Percentiles rank a stretch among this genome's conserved stretches.
Conservation (phyloP, 2,329 filamentous ascomycete species). For the Tolypocladium tropicale region DNA sequence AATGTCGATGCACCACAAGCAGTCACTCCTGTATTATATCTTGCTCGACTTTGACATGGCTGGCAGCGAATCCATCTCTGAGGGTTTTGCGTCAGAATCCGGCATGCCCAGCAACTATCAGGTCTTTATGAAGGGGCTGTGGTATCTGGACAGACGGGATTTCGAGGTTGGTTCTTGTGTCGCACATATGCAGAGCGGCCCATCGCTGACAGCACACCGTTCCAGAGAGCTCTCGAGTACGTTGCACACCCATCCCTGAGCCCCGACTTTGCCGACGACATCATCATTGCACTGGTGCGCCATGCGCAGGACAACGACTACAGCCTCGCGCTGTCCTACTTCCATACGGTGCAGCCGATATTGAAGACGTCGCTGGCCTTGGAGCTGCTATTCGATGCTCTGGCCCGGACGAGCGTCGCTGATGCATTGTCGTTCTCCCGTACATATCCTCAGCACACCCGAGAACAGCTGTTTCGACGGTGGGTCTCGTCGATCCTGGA, state of each 20-base stretch:
- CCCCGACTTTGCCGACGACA: constrained; percentile 75
- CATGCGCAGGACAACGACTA: constrained; percentile 50
- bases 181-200: background rate
- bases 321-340: constrained; percentile 65
- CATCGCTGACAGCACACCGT: background rate
- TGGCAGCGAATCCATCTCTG: constrained; percentile 39
- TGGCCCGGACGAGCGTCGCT: constrained; percentile 55
- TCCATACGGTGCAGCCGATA: constrained; percentile 63
- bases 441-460: constrained; percentile 49
- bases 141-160: constrained; percentile 65
- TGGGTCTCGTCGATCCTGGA: constrained; percentile 51
- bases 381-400: constrained; percentile 57
- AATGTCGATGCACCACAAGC: constrained; percentile 65
- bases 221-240: constrained; percentile 57
- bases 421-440: constrained; percentile 68
- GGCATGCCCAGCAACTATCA: constrained; percentile 67
- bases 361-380: constrained; percentile 54
- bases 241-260: constrained; percentile 71
- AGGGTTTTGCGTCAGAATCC: constrained; percentile 48
- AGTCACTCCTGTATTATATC: constrained; percentile 75
- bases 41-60: constrained; percentile 60
- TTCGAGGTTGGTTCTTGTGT: constrained; percentile 40
- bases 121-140: constrained; percentile 72
- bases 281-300: constrained; percentile 58
- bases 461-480: constrained; percentile 55